Base-by-base conservation (phyloP, 805 yeast genomes). In the Lipomyces yamadae region DNA sequence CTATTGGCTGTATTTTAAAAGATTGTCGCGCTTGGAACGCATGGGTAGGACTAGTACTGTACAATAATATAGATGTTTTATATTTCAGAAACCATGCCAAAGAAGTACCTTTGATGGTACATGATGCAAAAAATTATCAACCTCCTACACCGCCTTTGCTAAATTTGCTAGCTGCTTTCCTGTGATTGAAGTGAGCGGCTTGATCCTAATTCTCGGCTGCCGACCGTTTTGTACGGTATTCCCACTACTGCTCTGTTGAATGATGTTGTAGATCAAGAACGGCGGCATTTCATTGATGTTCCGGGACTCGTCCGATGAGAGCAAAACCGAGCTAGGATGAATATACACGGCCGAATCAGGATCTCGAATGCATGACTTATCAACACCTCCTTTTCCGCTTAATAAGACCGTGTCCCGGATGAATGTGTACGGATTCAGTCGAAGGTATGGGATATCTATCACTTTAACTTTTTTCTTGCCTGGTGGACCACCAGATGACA, bases 161-260 rank as follows among this genome's bases (percentile, higher is more conserved):
- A 95, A 82, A 70, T 90, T 91, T 7, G 94, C 85, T 61, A 95
- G 78, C 58, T 93, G 93, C 32, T 85, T 83, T 2, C 92, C 92
- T 4, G 85, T 79, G 50, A 93, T 84, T 64, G 91, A 94, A 39
- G 91, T 90, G 71, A 95, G 80, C 0, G 93, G 87, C 70, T 85
- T 86, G 85, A 95, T 84, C 72, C 97, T 82, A 2, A 84, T 76
- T 71, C 81, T 82, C 58, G 88, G 80, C 7, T 77, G 74, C 3
- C 78, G 68, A 13, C 80, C 79, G 4, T 81, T 84, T 32, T 81
- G 84, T 18, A 71, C 76, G 58, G 80, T 50, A 52, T 45, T 24
- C n/a, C 59, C 82, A 71, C 81, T 84, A 8, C 82, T 73, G 50
- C 90, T 84, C 39, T 81, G 73, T 64, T 88, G 90, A 70, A 94